These are phyloP conservation scores for Xylaria sp. DNA, from an alignment of 2,329 filamentous ascomycete species.

Conservation along the genomic window DNA sequence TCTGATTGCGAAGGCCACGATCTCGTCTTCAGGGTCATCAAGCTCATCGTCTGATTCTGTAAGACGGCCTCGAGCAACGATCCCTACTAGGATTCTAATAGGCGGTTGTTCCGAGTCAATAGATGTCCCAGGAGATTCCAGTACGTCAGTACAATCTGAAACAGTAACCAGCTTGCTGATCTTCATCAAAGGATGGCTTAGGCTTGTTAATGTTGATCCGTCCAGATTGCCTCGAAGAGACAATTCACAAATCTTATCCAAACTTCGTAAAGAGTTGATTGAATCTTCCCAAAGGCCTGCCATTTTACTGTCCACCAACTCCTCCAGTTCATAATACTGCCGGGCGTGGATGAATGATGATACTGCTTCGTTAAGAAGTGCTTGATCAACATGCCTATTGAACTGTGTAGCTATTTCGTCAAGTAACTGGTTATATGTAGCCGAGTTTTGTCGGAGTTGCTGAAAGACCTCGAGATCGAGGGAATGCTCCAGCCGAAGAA, in stretches of 20 bases:
- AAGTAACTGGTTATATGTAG: conserved; percentile 78
- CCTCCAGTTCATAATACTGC: conserved; percentile 85
- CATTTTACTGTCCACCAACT: conserved; percentile 81
- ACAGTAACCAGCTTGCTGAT: conserved; percentile 81
- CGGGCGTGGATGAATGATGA: conserved; percentile 83
- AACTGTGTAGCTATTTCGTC: conserved; percentile 96
- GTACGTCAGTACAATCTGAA: conserved; percentile 74
- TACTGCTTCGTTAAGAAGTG: conserved; percentile 83
- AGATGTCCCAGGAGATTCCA: conserved; percentile 67
- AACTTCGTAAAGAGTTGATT: conserved; percentile 72
- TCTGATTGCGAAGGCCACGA: conserved; percentile 77
- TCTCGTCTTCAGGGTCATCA: conserved; percentile 78
- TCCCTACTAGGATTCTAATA: conserved; percentile 72
- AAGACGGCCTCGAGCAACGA: conserved; percentile 76
- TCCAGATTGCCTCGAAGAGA: conserved; percentile 71
- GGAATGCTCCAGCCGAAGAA: conserved; percentile 83
- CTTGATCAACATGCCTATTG: conserved; percentile 85
- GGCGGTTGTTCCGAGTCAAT: conserved; percentile 56
- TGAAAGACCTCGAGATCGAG: conserved; percentile 88
- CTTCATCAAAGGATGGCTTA: conserved; percentile 77
- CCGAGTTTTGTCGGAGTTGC: conserved; percentile 84
- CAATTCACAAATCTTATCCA: conserved; percentile 75
- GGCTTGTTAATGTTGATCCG: conserved; percentile 66
- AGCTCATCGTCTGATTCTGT: conserved; percentile 71
- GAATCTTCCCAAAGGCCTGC: conserved; percentile 85